Evolutionary conservation across 1,139 yeast genomes (phyloP).

Genomic region (Protomyces macrosporus): DNA sequence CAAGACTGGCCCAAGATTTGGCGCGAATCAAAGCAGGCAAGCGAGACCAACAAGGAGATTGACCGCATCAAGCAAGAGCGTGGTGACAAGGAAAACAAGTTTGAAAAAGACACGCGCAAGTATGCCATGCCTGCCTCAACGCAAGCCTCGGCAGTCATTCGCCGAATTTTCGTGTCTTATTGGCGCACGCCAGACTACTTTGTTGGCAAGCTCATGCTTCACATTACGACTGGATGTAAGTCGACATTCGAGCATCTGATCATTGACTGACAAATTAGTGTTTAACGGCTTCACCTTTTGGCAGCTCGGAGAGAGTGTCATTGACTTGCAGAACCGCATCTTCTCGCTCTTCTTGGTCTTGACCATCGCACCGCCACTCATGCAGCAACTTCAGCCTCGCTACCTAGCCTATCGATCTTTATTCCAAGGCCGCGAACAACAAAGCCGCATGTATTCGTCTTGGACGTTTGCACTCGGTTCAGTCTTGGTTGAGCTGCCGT

Average conservation of each 20-base stretch:
- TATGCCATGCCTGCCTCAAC: conserved; percentile 45
- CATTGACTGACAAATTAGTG: conserved; percentile 40
- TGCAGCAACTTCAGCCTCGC: conserved; percentile 51
- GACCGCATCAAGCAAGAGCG: conserved; percentile 8
- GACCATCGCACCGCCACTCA: conserved; percentile 50
- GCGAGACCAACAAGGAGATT: conserved; percentile 38
- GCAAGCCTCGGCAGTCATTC: conserved; percentile 52
- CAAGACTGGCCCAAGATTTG: conserved; percentile 64
- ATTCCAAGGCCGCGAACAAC: conserved; percentile 69
- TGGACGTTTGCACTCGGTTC: conserved; percentile 55
- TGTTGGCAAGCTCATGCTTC: conserved; percentile 51
- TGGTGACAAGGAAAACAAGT: conserved; percentile 6
- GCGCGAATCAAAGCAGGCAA: conserved; percentile 53
- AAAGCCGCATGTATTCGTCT: conserved; percentile 64
- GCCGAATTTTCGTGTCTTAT: conserved; percentile 54
- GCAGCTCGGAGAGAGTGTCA: conserved; percentile 37
- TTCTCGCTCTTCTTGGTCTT: conserved; percentile 52
- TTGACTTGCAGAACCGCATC: conserved; percentile 39
- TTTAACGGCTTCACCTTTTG: conserved; percentile 52
- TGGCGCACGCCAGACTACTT: conserved; percentile 69
- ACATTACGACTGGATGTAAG: conserved; percentile 44
- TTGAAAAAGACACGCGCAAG: conserved; percentile 27
- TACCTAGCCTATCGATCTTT: conserved; percentile 61
- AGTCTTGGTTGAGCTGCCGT: conserved; percentile 68
- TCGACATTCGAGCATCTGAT: too few species aligned